phyloP scores from a whole-genome alignment of 177 flowering plant species.

The Telopea speciosissima region DNA sequence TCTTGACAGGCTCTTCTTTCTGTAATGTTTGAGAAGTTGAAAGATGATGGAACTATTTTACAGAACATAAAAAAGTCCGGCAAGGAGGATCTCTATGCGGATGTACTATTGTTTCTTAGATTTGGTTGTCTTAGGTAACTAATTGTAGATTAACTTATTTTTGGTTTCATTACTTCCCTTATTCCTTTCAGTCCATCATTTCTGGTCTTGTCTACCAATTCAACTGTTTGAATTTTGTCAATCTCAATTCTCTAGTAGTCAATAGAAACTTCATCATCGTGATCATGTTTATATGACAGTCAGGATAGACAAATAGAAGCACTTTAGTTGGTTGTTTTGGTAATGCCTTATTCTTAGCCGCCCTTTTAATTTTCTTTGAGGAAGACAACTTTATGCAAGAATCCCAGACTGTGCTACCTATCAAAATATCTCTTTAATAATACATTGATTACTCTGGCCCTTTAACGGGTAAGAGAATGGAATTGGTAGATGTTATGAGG shows the following conservation, averaged over 20 bases:
- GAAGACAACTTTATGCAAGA: too few species aligned
- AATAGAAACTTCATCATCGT: neutral
- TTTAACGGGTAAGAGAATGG: too few species aligned
- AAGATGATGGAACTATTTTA: conserved; percentile 44
- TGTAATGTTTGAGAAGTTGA: conserved; percentile 38
- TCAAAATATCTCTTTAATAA: too few species aligned
- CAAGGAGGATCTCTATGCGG: conserved; percentile 82
- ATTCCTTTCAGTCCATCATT: neutral
- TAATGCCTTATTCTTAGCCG: too few species aligned
- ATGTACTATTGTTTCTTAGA: conserved; percentile 57
- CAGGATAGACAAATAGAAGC: too few species aligned
- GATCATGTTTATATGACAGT: neutral
- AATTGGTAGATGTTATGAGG: too few species aligned
- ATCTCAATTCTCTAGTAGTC: too few species aligned
- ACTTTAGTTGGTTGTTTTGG: too few species aligned
- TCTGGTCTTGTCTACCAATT: neutral
- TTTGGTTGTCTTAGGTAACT: conserved; percentile 67
- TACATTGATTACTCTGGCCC: too few species aligned
- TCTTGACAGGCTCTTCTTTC: conserved; percentile 43
- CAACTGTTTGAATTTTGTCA: too few species aligned
- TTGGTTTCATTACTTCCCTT: neutral
- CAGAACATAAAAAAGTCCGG: conserved; percentile 62
- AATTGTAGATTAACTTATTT: conserved; percentile 2
- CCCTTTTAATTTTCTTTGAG: too few species aligned
- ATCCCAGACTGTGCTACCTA: too few species aligned